Evolutionary conservation across 2,329 filamentous ascomycete species (phyloP).

Genomic region (Dothideomycetidae sp.): DNA sequence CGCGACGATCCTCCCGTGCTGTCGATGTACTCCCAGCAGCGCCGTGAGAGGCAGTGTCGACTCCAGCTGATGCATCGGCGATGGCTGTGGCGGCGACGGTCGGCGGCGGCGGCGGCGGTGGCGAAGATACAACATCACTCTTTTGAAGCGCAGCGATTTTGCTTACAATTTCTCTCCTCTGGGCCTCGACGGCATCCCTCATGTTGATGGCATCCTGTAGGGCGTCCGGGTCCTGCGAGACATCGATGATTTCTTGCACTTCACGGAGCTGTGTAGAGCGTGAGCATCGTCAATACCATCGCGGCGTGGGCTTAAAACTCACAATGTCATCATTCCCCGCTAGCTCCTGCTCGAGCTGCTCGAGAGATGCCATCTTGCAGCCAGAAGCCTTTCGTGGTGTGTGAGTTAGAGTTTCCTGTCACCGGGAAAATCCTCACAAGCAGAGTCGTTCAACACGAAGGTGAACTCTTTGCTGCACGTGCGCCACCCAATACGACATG

Average conservation of each 20-base stretch:
- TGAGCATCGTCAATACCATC: not conserved
- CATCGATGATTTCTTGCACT: slow-evolving; percentile 58
- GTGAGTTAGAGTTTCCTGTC: no score
- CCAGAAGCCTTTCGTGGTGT: no score
- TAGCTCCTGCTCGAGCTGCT: slow-evolving; percentile 9
- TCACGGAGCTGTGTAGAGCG: slow-evolving; percentile 51
- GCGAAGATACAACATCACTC: slow-evolving; percentile 24
- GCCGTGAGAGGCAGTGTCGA: not conserved
- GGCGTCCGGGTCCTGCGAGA: slow-evolving; percentile 64
- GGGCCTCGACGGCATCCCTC: slow-evolving; percentile 65
- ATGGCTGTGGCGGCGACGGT: slow-evolving; percentile 27
- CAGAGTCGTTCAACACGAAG: no score
- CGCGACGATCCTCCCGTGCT: slow-evolving; percentile 45
- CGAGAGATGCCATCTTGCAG: slow-evolving; percentile 6
- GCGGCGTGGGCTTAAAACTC: not conserved
- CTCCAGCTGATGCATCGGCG: slow-evolving; percentile 20
- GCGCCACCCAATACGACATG: no score
- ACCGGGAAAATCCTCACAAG: no score
- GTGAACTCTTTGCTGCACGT: no score
- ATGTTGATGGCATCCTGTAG: slow-evolving; percentile 61
- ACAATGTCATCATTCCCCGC: slow-evolving; percentile 9
- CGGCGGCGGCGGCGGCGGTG: slow-evolving; percentile 28
- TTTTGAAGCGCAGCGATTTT: slow-evolving; percentile 57
- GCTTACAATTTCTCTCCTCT: slow-evolving; percentile 65
- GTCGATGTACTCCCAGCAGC: slow-evolving; percentile 19